Evolutionary conservation across 257 asterid species (phyloP).

Genomic region (Rauvolfia tetraphylla): DNA sequence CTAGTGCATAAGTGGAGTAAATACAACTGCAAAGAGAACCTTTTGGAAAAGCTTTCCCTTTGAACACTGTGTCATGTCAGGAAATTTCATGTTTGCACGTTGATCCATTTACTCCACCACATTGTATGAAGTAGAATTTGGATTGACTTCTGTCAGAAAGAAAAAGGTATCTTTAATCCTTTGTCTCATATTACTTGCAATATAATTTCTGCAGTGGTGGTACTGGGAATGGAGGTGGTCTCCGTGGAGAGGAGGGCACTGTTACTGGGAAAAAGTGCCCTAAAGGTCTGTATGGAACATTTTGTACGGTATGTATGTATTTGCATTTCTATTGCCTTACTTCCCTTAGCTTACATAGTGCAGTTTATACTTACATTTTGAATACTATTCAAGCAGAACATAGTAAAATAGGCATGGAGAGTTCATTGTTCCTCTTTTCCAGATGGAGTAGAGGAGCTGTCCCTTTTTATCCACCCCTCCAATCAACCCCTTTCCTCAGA

Average conservation of each 20-base stretch:
- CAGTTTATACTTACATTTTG: neutral
- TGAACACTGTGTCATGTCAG: neutral
- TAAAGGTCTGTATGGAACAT: conserved; percentile 85
- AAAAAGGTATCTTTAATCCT: neutral
- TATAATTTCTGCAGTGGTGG: conserved; percentile 66
- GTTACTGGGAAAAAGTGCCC: conserved; percentile 92
- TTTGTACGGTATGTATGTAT: conserved; percentile 68
- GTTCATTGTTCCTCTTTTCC: neutral
- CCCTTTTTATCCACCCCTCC: neutral
- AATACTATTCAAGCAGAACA: neutral
- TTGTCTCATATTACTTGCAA: conserved; percentile 13
- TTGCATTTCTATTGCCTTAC: conserved; percentile 4
- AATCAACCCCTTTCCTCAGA: neutral
- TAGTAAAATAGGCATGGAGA: neutral
- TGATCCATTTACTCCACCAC: neutral
- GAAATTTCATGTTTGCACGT: neutral
- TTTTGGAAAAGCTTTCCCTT: neutral
- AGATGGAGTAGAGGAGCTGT: neutral
- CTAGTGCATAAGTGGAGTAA: neutral
- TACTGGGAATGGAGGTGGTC: conserved; percentile 71
- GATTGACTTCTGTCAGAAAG: neutral
- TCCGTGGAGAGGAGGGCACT: conserved; percentile 77
- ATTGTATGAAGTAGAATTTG: neutral
- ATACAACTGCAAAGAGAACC: neutral
- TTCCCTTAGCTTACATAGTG: neutral